Base-by-base conservation (phyloP, 768 basidiomycete genomes). In the Trametes cingulata region DNA sequence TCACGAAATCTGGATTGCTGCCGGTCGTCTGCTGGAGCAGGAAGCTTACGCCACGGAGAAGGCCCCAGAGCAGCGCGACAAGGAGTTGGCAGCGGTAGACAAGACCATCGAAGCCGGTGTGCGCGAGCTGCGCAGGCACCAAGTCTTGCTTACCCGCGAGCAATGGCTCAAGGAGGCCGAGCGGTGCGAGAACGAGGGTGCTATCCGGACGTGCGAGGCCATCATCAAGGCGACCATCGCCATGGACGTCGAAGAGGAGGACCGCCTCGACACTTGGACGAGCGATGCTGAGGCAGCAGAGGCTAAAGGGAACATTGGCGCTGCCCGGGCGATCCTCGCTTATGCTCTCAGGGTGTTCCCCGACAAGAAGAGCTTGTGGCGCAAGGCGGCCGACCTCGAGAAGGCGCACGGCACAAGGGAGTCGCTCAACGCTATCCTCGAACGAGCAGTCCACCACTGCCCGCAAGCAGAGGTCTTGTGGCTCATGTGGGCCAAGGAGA, bases 1-100 rank as follows among this genome's bases (percentile, higher is more conserved):
- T 13, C 95, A 98, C 74, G 97, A 98, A 68, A 98, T 99, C 61
- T 99, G 96, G 95, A 97, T 99, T 61, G 97, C 97, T 2, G 96
- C 96, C 3, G 95, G 90, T 13, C 83, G 95, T 36, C 75, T 98
- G 13, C 80, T 96, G 29, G 97, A 99, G 74, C 96, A 98, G 70
- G 88, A 91, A 64, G 85, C 84, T 2, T 72, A 73, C 24, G 72
- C 73, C 2, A 70, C 75, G 14, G 78, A 78, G 1, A 85, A 86
- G 67, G 64, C 80, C 0, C 73, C 75, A 0, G 82, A 82, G 36
- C 76, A 84, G 56, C 79, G 80, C 17, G 78, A 82, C 24, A 87
- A 85, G 59, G 87, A 90, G 65, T 77, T 91, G 2, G 86, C 84
- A 1, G 64, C 80, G 2, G 91, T 98, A 6, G 95, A 99, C 71